Percentiles rank a stretch among this genome's conserved stretches.
These are phyloP conservation scores for Metschnikowia lunata DNA, from an alignment of 805 yeast species.

Conservation along the genomic window DNA sequence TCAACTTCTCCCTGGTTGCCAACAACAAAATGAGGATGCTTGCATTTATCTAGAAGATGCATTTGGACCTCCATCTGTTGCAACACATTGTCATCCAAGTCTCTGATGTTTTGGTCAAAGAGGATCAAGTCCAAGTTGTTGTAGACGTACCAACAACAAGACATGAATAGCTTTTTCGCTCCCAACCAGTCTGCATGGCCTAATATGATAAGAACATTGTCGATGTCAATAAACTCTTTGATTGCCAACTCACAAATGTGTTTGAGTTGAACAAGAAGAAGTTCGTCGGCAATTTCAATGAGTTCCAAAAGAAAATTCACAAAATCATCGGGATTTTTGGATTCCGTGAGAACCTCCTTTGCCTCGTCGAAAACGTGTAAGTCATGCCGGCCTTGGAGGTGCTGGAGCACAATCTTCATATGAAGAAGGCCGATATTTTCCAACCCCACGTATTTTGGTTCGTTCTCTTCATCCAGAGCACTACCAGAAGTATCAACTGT, in stretches of 20 bases:
- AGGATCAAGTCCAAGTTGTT: slow-evolving; percentile 61
- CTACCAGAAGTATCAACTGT: not conserved
- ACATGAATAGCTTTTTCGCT: slow-evolving; percentile 52
- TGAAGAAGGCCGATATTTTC: slow-evolving; percentile 37
- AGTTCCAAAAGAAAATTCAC: slow-evolving; percentile 54
- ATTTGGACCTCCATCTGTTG: slow-evolving; percentile 26
- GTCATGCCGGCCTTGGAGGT: slow-evolving; percentile 53
- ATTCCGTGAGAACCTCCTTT: not conserved
- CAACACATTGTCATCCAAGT: slow-evolving; percentile 25
- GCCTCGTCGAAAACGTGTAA: slow-evolving; percentile 33
- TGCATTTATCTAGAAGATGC: slow-evolving; percentile 26
- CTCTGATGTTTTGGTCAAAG: slow-evolving; percentile 37
- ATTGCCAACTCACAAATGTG: slow-evolving; percentile 57
- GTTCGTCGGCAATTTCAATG: slow-evolving; percentile 57
- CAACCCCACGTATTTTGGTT: slow-evolving; percentile 35
- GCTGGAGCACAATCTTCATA: slow-evolving; percentile 48
- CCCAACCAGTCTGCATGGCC: slow-evolving; percentile 48
- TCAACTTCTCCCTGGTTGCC: slow-evolving; percentile 18
- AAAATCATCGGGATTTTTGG: slow-evolving; percentile 33
- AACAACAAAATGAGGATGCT: slow-evolving; percentile 18
- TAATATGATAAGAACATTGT: slow-evolving; percentile 56
- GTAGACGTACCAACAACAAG: slow-evolving; percentile 65
- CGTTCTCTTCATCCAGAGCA: not conserved
- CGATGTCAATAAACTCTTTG: slow-evolving; percentile 51
- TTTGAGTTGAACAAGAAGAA: slow-evolving; percentile 56